These are phyloP conservation scores for Boletus patriciae DNA, from an alignment of 768 basidiomycete species.

Conservation along the genomic window DNA sequence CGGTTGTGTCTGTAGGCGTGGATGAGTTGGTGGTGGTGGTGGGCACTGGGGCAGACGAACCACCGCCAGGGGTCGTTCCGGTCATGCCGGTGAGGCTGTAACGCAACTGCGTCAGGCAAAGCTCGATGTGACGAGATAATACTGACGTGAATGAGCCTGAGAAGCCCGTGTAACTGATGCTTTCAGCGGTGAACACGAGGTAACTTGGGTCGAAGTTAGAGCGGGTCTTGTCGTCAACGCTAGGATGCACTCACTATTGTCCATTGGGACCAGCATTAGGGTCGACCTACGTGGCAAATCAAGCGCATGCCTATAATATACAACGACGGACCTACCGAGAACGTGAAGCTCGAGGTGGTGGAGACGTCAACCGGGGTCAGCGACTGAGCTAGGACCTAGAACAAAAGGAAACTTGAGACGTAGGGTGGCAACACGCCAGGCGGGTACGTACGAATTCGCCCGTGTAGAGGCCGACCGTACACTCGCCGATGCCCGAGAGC, in stretches of 20 bases:
- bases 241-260: constrained; percentile 48
- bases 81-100: constrained; percentile 57
- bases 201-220: constrained; percentile 44
- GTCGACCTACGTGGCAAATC: constrained; percentile 43
- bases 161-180: constrained; percentile 39
- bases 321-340: constrained; percentile 47
- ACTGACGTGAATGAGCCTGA: constrained; percentile 60
- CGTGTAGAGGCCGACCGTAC: constrained; percentile 57
- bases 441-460: constrained; percentile 47
- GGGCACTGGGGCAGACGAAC: constrained; percentile 18
- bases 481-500: constrained; percentile 54
- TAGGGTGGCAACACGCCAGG: neutral
- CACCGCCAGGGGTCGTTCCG: constrained; percentile 42
- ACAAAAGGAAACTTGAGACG: neutral
- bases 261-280: constrained; percentile 54
- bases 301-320: neutral
- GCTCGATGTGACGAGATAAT: neutral
- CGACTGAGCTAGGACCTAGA: constrained; percentile 57
- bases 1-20: neutral
- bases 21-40: constrained; percentile 16
- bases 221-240: neutral
- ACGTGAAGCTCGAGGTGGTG: constrained; percentile 44
- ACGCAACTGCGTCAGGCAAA: constrained; percentile 4
- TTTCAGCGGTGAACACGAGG: constrained; percentile 52
- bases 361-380: constrained; percentile 58